Evolutionary conservation across 2,329 filamentous ascomycete genomes (phyloP).

Genomic region (Fusarium verrucosum): DNA sequence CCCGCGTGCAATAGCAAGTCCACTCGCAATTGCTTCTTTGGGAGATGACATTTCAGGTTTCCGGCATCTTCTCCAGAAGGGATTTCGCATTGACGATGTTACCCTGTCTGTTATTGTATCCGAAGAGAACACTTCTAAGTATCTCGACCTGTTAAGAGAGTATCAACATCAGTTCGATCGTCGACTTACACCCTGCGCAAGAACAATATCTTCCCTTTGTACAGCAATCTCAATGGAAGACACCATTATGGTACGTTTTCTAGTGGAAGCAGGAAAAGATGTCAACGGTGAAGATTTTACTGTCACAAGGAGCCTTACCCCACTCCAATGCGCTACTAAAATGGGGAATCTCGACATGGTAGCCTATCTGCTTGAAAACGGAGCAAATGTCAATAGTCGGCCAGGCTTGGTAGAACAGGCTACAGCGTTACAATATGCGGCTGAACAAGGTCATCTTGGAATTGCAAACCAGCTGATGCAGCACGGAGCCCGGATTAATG

Average conservation of each 20-base stretch:
- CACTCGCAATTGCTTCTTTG: background rate
- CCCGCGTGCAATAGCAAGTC: background rate
- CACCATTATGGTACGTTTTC: background rate
- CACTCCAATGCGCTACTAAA: background rate
- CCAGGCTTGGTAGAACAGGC: background rate
- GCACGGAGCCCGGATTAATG: background rate
- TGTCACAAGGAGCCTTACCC: background rate
- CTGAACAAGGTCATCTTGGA: background rate
- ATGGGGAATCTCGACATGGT: background rate
- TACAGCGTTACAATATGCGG: conserved; percentile 8
- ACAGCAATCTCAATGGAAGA: background rate
- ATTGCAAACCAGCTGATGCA: background rate
- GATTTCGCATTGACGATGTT: background rate
- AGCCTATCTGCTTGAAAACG: background rate
- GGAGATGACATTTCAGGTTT: background rate
- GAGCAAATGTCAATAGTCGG: background rate
- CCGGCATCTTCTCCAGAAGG: background rate
- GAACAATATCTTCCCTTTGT: background rate
- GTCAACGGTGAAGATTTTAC: background rate
- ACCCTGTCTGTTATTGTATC: background rate
- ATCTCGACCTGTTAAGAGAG: background rate
- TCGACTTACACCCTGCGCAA: background rate
- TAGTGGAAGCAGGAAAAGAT: background rate
- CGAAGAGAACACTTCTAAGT: too few relatives aligned
- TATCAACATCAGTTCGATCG: background rate